These are phyloP conservation scores for Coemansia sp. DNA, from an alignment of 192 early-diverging fungal species.

Conservation along the genomic window DNA sequence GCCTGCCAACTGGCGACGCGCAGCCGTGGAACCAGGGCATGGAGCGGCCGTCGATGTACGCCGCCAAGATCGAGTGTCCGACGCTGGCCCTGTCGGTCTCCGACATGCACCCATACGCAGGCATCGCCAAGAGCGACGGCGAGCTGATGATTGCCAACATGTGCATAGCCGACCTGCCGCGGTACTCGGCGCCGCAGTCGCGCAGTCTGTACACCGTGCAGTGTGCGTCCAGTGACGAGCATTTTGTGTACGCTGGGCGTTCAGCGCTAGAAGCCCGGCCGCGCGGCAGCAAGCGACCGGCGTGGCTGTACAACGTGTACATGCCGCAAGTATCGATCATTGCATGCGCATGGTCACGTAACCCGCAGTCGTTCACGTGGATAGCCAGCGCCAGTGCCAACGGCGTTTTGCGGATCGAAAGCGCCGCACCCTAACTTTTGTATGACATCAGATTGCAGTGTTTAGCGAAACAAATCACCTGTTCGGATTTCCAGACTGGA, in stretches of 20 bases:
- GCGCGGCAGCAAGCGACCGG: neutral
- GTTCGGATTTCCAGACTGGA: neutral
- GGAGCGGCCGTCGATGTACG: conserved; percentile 1
- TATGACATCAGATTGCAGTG: too few species aligned
- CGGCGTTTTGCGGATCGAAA: conserved; percentile 37
- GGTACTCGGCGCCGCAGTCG: conserved; percentile 2
- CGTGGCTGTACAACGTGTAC: conserved; percentile 1
- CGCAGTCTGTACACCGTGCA: conserved; percentile 16
- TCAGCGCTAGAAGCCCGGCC: neutral
- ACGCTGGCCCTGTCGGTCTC: conserved; percentile 11
- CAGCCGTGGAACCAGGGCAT: conserved; percentile 4
- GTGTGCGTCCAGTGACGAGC: neutral
- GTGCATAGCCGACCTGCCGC: neutral
- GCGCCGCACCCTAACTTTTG: conserved; percentile 10
- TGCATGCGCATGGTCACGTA: conserved; percentile 39
- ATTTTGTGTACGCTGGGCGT: neutral
- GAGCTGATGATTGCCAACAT: conserved; percentile 19
- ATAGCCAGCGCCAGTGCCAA: conserved; percentile 26
- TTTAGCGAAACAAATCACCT: neutral
- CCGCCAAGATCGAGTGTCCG: neutral
- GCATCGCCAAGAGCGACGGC: conserved; percentile 12
- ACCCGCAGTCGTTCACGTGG: conserved; percentile 26
- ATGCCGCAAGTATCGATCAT: conserved; percentile 29
- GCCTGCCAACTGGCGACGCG: neutral
- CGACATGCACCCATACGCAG: conserved; percentile 28